Evolutionary conservation across 176 grass and related monocot genomes (phyloP).

Genomic region (Oropetium thomaeum): DNA sequence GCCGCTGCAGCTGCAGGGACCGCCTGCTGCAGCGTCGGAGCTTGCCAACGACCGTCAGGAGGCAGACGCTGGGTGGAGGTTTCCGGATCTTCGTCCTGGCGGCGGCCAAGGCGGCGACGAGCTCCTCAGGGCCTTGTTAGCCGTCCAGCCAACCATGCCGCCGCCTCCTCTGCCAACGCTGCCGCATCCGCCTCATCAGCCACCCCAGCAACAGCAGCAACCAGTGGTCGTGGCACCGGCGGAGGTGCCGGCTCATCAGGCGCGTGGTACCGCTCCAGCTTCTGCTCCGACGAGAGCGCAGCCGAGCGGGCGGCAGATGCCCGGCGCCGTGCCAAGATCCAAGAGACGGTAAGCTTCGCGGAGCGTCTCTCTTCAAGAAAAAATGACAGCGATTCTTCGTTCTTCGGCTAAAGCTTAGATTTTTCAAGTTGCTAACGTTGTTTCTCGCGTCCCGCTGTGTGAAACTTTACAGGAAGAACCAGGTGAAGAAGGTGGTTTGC

Average conservation of each 20-base stretch:
- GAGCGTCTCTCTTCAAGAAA: not conserved
- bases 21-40: not conserved
- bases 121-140: constrained; percentile 52
- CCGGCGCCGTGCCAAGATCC: constrained; percentile 49
- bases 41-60: not conserved
- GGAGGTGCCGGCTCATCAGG: not conserved
- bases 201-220: not conserved
- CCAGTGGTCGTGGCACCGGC: not conserved
- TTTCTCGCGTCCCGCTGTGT: not conserved
- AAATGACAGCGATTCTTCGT: not conserved
- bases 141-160: constrained; percentile 7
- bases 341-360: constrained; percentile 58
- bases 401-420: not conserved
- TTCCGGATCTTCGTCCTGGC: constrained; percentile 13
- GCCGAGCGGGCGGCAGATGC: constrained; percentile 20
- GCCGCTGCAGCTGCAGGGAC: not conserved
- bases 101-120: constrained; percentile 51
- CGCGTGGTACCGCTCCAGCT: constrained; percentile 5
- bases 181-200: not conserved
- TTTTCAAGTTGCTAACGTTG: constrained; percentile 11
- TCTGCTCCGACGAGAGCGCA: constrained; percentile 34
- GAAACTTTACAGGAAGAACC: constrained; percentile 61
- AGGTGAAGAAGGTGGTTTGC: constrained; percentile 85
- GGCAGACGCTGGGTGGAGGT: constrained; percentile 19
- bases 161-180: not conserved